Evolutionary conservation across 768 basidiomycete species (phyloP).

Genomic region (Macrolepiota dolichaula): DNA sequence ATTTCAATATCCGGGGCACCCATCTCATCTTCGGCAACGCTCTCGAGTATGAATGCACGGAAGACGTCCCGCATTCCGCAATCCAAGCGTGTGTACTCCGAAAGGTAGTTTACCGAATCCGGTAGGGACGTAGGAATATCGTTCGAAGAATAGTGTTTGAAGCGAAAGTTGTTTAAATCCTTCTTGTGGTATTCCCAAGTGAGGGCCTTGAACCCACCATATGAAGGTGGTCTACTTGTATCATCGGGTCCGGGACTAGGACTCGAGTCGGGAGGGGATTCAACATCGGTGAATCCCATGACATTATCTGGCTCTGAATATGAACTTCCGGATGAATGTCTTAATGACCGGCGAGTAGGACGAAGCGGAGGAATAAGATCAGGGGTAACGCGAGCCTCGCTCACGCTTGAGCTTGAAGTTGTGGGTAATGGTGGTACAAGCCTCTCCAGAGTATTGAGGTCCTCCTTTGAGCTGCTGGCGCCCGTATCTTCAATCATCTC

Average conservation of each 20-base stretch:
- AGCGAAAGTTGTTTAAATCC: slow-evolving; percentile 29
- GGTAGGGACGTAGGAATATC: slow-evolving; percentile 64
- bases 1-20: slow-evolving; percentile 66
- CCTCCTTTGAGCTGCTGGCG: background rate
- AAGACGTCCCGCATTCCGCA: slow-evolving; percentile 52
- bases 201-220: slow-evolving; percentile 32
- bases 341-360: background rate
- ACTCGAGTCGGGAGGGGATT: slow-evolving; percentile 10
- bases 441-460: background rate
- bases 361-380: slow-evolving; percentile 4
- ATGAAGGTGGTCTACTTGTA: background rate
- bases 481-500: background rate
- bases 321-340: slow-evolving; percentile 3
- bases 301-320: background rate
- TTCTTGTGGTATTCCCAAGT: slow-evolving; percentile 35
- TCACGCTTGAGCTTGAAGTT: background rate
- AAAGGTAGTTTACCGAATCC: slow-evolving; percentile 60
- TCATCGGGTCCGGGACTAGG: slow-evolving; percentile 8
- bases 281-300: slow-evolving; percentile 1
- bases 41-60: slow-evolving; percentile 61
- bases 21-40: slow-evolving; percentile 64
- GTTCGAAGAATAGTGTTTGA: slow-evolving; percentile 32
- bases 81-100: slow-evolving; percentile 34
- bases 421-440: background rate
- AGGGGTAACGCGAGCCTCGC: background rate